Conservation (phyloP, 352 stramenopile genomes). For the Pythium periplocum region DNA sequence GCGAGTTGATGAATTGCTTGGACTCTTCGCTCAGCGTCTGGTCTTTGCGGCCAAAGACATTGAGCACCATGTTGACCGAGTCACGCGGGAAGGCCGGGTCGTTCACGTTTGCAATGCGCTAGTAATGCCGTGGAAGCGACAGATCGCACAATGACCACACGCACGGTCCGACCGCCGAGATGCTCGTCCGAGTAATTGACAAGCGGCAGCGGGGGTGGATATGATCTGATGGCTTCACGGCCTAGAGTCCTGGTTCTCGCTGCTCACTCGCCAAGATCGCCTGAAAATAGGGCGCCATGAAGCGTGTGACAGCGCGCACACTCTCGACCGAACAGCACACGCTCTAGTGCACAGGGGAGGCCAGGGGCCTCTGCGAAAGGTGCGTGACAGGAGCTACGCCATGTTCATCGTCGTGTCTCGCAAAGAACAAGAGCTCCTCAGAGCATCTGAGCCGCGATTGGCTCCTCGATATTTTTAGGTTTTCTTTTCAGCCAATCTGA, state of each 20-base stretch:
- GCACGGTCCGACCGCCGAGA: not conserved
- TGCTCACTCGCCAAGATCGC: not conserved
- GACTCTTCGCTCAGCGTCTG: slow-evolving; percentile 65
- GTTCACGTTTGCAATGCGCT: not conserved
- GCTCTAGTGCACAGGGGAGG: too few species aligned
- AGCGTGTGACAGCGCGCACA: too few species aligned
- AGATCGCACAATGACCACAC: slow-evolving; percentile 15
- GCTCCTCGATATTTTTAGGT: too few species aligned
- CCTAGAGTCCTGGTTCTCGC: slow-evolving; percentile 22
- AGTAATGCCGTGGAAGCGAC: slow-evolving; percentile 6
- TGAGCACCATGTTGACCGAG: slow-evolving; percentile 56
- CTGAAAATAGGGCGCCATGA: slow-evolving; percentile 15
- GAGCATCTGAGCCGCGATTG: not conserved
- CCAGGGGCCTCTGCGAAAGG: too few species aligned
- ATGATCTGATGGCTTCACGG: slow-evolving; percentile 3
- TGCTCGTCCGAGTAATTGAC: not conserved
- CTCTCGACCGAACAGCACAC: too few species aligned
- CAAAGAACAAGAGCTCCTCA: not conserved
- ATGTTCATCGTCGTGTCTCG: too few species aligned
- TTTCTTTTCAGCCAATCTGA: slow-evolving; percentile 9
- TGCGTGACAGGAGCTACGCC: not conserved
- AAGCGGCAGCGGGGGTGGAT: not conserved
- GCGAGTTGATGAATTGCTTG: slow-evolving; percentile 80
- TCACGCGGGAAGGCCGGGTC: not conserved
- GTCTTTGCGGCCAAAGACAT: slow-evolving; percentile 75